Base-by-base conservation (phyloP, 1,284 basidiomycete genomes). In the Papiliotrema laurentii region DNA sequence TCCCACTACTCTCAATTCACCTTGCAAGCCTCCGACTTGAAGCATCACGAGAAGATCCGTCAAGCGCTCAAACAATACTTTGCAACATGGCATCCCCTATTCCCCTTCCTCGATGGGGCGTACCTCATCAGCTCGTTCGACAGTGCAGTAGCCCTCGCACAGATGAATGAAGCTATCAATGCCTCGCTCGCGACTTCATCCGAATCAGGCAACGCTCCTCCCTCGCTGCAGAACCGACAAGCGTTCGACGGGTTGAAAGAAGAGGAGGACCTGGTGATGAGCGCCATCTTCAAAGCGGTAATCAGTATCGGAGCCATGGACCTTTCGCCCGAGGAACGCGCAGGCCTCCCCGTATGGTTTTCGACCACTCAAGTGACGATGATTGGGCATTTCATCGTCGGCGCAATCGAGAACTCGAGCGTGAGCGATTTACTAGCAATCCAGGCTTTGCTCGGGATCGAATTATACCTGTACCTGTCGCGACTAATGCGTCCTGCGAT, bases 91-190 rank as follows among this genome's bases (percentile, higher is more conserved):
- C 60, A 62, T 28, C 60, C 60, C 6, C 51, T 62, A 14, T 60
- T 62, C 45, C 60, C 60, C 19, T 62, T 60, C 36, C 50, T 60
- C 0, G 58, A 62, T 24, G 60, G 60, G 4, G 51, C 46, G 7
- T 48, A 51, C 33, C 25, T 59, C 22, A 43, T 55, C 9, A 24
- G 45, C 27, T 38, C 28, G 14, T 51, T 54, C 27, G 54, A 59
- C 26, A 43, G 43, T 13, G 57, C 49, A 3, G 44, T 53, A 2
- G 27, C 28, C 5, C 25, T 40, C 14, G 53, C 53, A 13, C 33
- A 47, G 18, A 25, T 49, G 13, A 22, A 42, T 24, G 21, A 39
- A 40, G 13, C 45, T 14, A n/a, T 44, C 10, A 24, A 4, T 6
- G 25, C 36, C 24, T 30, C 34, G 16, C 26, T 38, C 14, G 25